These are phyloP conservation scores for Delonix regia DNA, from an alignment of 306 rosid species.

Conservation along the genomic window DNA sequence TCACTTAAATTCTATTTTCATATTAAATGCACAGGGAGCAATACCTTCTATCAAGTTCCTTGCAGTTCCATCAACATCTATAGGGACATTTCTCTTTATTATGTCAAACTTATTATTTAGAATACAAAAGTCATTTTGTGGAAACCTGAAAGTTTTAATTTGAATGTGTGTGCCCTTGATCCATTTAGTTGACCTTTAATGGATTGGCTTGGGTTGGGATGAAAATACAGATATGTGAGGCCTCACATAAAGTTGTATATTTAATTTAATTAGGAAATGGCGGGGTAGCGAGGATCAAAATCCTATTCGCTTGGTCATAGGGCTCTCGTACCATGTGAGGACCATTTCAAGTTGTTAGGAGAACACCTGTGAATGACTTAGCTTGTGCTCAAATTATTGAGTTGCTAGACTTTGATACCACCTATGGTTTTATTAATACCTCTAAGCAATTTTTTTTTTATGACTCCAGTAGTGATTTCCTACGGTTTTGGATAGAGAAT, in stretches of 20 bases:
- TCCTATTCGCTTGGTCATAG: background rate
- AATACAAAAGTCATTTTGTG: constrained; percentile 7
- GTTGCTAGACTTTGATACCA: background rate
- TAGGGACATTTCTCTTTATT: background rate
- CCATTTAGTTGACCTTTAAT: background rate
- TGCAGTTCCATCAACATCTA: background rate
- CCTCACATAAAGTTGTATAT: background rate
- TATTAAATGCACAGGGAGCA: background rate
- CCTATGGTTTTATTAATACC: background rate
- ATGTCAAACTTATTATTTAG: background rate
- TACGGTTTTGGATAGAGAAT: background rate
- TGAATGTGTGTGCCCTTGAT: background rate
- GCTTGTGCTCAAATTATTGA: background rate
- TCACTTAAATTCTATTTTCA: background rate
- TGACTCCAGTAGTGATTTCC: background rate
- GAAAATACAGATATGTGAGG: too few species aligned
- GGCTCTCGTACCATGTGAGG: background rate
- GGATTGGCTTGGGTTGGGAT: too few species aligned
- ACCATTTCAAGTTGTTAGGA: background rate
- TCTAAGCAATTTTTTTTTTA: background rate
- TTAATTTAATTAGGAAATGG: background rate
- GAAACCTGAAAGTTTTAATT: background rate
- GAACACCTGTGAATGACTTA: background rate
- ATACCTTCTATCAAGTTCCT: background rate
- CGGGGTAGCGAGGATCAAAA: background rate